Conservation (phyloP, 306 rosid genomes). For the Rubus parviflorus region DNA sequence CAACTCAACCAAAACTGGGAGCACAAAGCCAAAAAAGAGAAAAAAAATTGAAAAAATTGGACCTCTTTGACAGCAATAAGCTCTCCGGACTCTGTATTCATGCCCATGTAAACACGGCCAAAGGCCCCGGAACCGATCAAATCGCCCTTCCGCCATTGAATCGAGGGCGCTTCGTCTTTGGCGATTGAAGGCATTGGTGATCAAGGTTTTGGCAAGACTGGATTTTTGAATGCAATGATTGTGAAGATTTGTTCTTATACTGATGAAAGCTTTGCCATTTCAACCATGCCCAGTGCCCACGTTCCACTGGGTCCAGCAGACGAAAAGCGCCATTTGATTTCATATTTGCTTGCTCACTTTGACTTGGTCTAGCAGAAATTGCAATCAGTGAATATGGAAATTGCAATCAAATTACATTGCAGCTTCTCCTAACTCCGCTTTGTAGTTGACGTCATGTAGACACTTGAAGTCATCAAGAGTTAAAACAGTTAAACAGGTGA, state of each 20-base stretch:
- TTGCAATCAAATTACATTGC: no score
- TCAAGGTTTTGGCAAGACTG: slow-evolving; percentile 59
- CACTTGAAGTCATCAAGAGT: no score
- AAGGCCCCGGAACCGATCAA: slow-evolving; percentile 99
- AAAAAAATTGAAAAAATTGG: no score
- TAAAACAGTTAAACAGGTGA: no score
- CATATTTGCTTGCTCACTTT: no score
- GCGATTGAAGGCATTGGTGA: slow-evolving; percentile 42
- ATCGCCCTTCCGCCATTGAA: slow-evolving; percentile 99
- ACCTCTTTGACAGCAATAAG: slow-evolving; percentile 96
- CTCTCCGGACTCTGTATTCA: slow-evolving; percentile 98
- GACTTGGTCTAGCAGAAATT: not conserved
- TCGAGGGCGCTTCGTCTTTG: slow-evolving; percentile 50
- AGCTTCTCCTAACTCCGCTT: no score
- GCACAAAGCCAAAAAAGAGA: not conserved
- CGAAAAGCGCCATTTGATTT: no score
- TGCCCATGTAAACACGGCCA: slow-evolving; percentile 96
- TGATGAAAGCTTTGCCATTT: not conserved
- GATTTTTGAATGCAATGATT: slow-evolving; percentile 54
- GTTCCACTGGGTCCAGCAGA: not conserved
- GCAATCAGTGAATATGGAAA: not conserved
- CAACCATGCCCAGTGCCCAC: not conserved
- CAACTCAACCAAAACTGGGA: not conserved
- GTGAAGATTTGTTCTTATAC: not conserved
- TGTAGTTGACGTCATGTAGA: no score